Evolutionary conservation across 2,329 filamentous ascomycete genomes (phyloP).

Genomic region (Aureobasidium sp.): DNA sequence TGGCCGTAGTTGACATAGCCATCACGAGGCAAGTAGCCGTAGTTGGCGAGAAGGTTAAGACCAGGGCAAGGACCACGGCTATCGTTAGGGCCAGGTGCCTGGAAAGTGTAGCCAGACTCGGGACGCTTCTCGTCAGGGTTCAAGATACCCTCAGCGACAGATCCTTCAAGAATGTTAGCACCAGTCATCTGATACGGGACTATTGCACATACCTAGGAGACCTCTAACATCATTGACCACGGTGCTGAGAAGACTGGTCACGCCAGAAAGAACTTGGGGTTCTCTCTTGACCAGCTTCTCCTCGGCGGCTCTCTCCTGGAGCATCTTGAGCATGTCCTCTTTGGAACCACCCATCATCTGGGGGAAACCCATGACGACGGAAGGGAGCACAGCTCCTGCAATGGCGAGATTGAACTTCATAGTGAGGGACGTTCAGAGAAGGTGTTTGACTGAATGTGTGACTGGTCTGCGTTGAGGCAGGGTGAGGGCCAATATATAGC

Average conservation of each 20-base stretch:
- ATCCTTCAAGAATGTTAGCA: conserved; percentile 19
- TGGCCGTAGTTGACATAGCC: conserved; percentile 32
- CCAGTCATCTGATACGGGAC: neutral
- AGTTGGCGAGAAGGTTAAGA: conserved; percentile 36
- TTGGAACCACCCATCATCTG: conserved; percentile 7
- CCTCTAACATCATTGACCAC: conserved; percentile 2
- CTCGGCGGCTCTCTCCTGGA: conserved; percentile 3
- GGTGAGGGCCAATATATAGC: conserved; percentile 1
- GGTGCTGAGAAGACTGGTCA: neutral
- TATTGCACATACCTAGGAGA: neutral
- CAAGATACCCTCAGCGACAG: conserved; percentile 20
- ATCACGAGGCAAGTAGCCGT: conserved; percentile 35
- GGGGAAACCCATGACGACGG: conserved; percentile 6
- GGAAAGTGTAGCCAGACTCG: conserved; percentile 24
- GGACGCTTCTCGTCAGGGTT: conserved; percentile 24
- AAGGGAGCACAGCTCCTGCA: conserved; percentile 7
- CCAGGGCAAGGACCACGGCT: conserved; percentile 33
- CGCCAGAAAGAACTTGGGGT: neutral
- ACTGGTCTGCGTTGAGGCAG: neutral
- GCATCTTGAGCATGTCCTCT: conserved; percentile 2
- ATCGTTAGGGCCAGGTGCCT: conserved; percentile 23
- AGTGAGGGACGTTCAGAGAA: neutral
- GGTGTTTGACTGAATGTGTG: neutral
- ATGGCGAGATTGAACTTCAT: conserved; percentile 12
- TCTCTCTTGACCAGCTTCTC: conserved; percentile 1